phyloP scores from a whole-genome alignment of 2,329 filamentous ascomycete genomes.

The Nannizzia gypsea region DNA sequence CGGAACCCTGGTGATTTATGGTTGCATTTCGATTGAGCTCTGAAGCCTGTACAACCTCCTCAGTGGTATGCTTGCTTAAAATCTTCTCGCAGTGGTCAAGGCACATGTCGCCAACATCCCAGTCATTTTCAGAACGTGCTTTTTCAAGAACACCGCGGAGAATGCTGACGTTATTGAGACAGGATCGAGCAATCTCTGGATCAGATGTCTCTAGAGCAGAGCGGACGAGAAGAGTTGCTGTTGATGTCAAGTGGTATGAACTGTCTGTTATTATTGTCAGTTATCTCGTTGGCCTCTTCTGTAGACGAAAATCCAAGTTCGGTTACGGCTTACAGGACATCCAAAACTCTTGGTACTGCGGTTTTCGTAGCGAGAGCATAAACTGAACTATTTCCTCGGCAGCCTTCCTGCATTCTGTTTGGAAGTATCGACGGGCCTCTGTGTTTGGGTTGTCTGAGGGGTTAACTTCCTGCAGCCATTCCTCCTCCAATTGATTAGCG shows the following conservation, averaged over 20 bases:
- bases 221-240: conserved; percentile 42
- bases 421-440: conserved; percentile 40
- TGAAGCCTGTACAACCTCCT: conserved; percentile 9
- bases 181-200: conserved; percentile 34
- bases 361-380: conserved; percentile 35
- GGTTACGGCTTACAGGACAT: conserved; percentile 31
- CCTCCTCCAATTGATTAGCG: conserved; percentile 3
- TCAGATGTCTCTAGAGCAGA: conserved; percentile 42
- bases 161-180: conserved; percentile 37
- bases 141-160: conserved; percentile 38
- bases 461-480: conserved; percentile 28
- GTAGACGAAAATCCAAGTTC: neutral
- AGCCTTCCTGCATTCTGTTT: conserved; percentile 34
- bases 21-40: neutral
- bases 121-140: conserved; percentile 40
- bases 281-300: neutral
- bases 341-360: conserved; percentile 44
- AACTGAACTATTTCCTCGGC: conserved; percentile 40
- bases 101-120: conserved; percentile 46
- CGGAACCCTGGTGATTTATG: neutral
- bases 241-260: conserved; percentile 43
- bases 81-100: conserved; percentile 40
- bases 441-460: conserved; percentile 30
- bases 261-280: conserved; percentile 26
- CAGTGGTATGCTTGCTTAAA: conserved; percentile 26